Evolutionary conservation across 768 basidiomycete species (phyloP).

Genomic region (Tephrocybe sp.): DNA sequence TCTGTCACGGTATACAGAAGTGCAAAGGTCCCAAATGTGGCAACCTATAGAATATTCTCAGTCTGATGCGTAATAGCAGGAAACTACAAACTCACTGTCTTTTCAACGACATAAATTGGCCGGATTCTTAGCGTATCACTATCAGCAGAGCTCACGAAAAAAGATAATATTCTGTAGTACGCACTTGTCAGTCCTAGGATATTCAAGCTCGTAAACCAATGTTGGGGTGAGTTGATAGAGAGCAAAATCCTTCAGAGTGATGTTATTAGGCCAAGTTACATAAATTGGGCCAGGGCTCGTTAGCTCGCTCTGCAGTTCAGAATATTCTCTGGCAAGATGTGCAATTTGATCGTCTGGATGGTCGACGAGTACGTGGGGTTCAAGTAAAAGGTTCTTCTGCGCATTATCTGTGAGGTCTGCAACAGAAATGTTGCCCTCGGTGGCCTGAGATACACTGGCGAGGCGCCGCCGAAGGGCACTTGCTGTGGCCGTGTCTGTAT

Average conservation of each 20-base stretch:
- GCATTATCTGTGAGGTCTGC: conserved; percentile 12
- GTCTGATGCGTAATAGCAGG: conserved; percentile 22
- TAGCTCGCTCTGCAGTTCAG: conserved; percentile 75
- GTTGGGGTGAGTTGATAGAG: conserved; percentile 89
- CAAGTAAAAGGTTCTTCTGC: conserved; percentile 9
- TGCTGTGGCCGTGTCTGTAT: conserved; percentile 51
- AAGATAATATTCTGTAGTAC: conserved; percentile 17
- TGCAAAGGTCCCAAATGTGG: conserved; percentile 94
- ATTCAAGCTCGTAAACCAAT: conserved; percentile 95
- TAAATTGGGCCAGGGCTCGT: conserved; percentile 63
- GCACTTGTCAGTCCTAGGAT: conserved; percentile 84
- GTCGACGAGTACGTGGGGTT: conserved; percentile 49
- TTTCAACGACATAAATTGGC: conserved; percentile 80
- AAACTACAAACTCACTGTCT: conserved; percentile 43
- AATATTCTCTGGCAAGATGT: conserved; percentile 68
- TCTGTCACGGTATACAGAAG: conserved; percentile 93
- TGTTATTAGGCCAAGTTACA: conserved; percentile 82
- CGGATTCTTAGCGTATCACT: conserved; percentile 47
- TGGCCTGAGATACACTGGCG: conserved; percentile 32
- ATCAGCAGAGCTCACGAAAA: neutral
- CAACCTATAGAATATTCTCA: conserved; percentile 53
- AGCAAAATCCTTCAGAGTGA: conserved; percentile 77
- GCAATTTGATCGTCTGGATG: conserved; percentile 69
- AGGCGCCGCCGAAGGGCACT: conserved; percentile 58
- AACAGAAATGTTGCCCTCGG: conserved; percentile 16